These are phyloP conservation scores for Athelia sp. DNA, from an alignment of 1,284 basidiomycete species.

Conservation along the genomic window DNA sequence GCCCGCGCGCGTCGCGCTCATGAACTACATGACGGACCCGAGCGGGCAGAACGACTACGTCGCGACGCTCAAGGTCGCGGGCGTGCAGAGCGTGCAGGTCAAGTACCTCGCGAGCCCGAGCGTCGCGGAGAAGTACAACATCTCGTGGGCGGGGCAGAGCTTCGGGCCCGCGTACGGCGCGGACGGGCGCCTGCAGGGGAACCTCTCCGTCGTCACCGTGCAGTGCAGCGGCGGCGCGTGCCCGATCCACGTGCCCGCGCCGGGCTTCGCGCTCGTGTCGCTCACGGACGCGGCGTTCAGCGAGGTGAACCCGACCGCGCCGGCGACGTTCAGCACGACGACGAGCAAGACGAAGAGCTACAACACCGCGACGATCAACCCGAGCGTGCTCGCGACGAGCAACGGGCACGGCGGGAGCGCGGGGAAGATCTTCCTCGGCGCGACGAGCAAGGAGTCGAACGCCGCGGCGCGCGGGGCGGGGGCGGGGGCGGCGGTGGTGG, in stretches of 20 bases:
- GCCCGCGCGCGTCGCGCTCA: slow-evolving; percentile 41
- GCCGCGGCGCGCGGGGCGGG: neutral
- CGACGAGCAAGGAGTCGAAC: slow-evolving; percentile 19
- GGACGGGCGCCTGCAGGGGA: slow-evolving; percentile 46
- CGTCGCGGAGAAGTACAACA: slow-evolving; percentile 45
- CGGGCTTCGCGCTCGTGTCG: slow-evolving; percentile 52
- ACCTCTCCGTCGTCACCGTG: slow-evolving; percentile 33
- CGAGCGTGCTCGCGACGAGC: slow-evolving; percentile 22
- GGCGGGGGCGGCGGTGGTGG: neutral
- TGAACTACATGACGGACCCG: slow-evolving; percentile 42
- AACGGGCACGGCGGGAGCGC: slow-evolving; percentile 23
- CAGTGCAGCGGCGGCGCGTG: slow-evolving; percentile 40
- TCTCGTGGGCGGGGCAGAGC: slow-evolving; percentile 50
- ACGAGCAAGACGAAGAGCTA: slow-evolving; percentile 26
- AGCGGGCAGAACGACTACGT: slow-evolving; percentile 27
- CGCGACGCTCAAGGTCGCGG: slow-evolving; percentile 6
- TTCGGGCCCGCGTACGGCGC: slow-evolving; percentile 43
- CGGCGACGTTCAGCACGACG: slow-evolving; percentile 36
- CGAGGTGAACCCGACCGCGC: slow-evolving; percentile 25
- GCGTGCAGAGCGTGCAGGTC: slow-evolving; percentile 28
- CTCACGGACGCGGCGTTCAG: slow-evolving; percentile 33
- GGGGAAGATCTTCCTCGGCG: slow-evolving; percentile 7
- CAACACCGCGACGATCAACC: slow-evolving; percentile 26
- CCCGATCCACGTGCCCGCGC: slow-evolving; percentile 43
- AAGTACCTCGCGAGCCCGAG: slow-evolving; percentile 34